Base-by-base conservation (phyloP, 1,284 basidiomycete genomes). In the Trametes sp. region DNA sequence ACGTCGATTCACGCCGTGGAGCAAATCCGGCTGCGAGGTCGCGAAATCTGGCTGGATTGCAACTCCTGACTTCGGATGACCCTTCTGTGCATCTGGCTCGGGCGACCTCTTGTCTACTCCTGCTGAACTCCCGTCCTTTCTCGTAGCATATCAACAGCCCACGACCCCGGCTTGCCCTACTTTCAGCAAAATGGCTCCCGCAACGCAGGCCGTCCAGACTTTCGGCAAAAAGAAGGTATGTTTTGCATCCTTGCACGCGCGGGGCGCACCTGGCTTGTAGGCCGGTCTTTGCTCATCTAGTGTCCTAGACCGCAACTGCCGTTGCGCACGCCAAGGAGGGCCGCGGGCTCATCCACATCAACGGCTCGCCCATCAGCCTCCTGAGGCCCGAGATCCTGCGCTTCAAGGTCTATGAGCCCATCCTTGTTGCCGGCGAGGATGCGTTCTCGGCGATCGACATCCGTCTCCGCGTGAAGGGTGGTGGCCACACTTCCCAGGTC, bases 401-500 rank as follows among this genome's bases (percentile, higher is more conserved):
- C 74, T 90, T 96, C 84, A 99, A 99, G 87, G 90, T 98, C 73
- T 99, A 98, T 83, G 97, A 99, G 82, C 91, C 95, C 68, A 83
- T 98, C 76, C 90, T 98, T 70, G 92, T 96, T 64, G 89, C 90
- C 62, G 93, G 94, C 70, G 90, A 94, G 76, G 95, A 96, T 62
- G 85, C 90, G 61, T 94, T 97, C 76, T 80, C 85, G 65, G 83
- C 84, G 70, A 85, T 99, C 74, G 97, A 99, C 84, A 96, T 99
- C 82, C 95, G 97, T 73, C 94, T 99, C 64, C 94, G 96, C 62
- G 98, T 98, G 72, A 97, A 96, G 82, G 98, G 98, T 82, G 98
- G 98, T 89, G 98, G 98, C 81, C 97, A 98, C 86, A 96, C 95
- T 68, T 98, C 97, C 66, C 98, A 99, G 82, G 87, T 99, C 70